phyloP scores from a whole-genome alignment of 352 stramenopile genomes.

The Pythium chondricola region DNA sequence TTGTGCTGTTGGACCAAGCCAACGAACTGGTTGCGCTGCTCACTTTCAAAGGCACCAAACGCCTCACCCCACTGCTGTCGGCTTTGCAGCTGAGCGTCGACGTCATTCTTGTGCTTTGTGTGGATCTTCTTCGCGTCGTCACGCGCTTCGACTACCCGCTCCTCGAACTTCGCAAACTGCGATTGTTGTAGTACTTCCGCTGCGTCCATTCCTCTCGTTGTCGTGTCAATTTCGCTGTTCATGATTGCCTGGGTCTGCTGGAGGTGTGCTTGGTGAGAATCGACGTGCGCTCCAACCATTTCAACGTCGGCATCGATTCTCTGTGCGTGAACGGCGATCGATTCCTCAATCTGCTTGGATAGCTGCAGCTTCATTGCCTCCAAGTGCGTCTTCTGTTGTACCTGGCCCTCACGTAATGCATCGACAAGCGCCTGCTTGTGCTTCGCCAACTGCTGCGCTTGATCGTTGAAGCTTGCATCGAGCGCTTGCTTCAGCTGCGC shows the following conservation, averaged over 20 bases:
- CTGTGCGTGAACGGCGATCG: conserved; percentile 12
- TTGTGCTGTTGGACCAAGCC: not conserved
- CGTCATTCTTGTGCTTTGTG: conserved; percentile 7
- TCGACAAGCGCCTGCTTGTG: conserved; percentile 21
- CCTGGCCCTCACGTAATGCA: conserved; percentile 17
- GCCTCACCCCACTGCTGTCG: conserved; percentile 10
- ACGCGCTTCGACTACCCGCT: conserved; percentile 7
- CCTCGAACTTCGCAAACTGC: conserved; percentile 18
- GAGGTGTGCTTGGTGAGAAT: conserved; percentile 15
- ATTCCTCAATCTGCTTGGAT: conserved; percentile 18
- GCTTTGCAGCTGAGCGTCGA: conserved; percentile 4
- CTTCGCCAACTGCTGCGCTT: conserved; percentile 11
- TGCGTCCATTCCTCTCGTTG: conserved; percentile 14
- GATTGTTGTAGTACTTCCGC: conserved; percentile 14
- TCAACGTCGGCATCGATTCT: conserved; percentile 18
- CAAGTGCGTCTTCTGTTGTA: conserved; percentile 12
- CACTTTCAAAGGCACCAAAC: not conserved
- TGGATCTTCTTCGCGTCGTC: conserved; percentile 8
- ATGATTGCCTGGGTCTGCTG: conserved; percentile 14
- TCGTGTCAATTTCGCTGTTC: conserved; percentile 12
- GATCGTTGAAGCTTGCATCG: conserved; percentile 14
- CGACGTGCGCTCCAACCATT: conserved; percentile 14
- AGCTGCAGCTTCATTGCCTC: conserved; percentile 23
- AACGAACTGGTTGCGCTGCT: conserved; percentile 4
- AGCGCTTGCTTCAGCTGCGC: conserved; percentile 16